phyloP scores from a whole-genome alignment of 371 early-diverging fungal genomes.

The Mucor lusitanicus region DNA sequence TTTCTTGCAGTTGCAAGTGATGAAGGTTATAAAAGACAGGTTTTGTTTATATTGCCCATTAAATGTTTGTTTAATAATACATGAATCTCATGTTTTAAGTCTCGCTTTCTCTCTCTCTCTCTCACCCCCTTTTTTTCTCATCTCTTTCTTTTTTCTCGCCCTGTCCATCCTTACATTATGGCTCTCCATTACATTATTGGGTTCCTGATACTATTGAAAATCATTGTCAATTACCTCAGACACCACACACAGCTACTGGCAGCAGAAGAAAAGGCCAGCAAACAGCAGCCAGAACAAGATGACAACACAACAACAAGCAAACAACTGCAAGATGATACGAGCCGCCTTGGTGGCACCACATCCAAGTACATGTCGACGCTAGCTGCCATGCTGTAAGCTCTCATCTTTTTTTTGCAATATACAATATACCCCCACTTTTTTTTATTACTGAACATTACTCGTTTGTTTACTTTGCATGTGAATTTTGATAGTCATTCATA shows the following conservation, averaged over 20 bases:
- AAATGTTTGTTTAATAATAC: neutral
- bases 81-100: neutral
- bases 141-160: neutral
- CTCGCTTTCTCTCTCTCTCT: neutral
- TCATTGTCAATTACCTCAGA: constrained; percentile 6
- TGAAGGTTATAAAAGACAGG: neutral
- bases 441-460: neutral
- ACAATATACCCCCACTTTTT: neutral
- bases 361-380: neutral
- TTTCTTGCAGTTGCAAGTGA: neutral
- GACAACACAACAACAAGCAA: neutral
- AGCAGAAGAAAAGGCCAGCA: neutral
- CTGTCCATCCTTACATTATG: neutral
- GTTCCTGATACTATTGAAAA: constrained; percentile 6
- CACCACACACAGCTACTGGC: neutral
- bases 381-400: neutral
- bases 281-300: neutral
- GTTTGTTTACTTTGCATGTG: constrained; percentile 8
- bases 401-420: neutral
- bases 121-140: neutral
- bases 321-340: neutral
- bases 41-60: neutral
- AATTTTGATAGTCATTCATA: constrained; percentile 18
- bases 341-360: neutral
- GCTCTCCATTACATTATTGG: constrained; percentile 13